phyloP scores from a whole-genome alignment of 2,329 filamentous ascomycete species.

The Sporothrix phasma region DNA sequence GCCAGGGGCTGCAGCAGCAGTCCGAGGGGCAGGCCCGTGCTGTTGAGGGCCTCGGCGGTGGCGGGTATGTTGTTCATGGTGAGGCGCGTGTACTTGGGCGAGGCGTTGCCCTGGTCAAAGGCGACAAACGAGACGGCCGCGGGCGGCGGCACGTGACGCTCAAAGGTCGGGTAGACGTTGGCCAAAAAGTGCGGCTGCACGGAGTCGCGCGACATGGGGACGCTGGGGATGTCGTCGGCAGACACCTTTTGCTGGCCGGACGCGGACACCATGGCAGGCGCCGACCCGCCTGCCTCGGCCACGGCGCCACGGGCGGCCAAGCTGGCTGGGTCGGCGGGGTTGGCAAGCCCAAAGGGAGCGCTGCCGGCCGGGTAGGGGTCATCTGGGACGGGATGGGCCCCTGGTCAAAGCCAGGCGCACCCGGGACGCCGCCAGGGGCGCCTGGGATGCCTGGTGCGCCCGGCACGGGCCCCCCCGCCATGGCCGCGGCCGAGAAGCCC shows the following conservation, averaged over 20 bases:
- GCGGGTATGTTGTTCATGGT: slow-evolving; percentile 90
- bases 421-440: slow-evolving; percentile 35
- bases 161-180: slow-evolving; percentile 90
- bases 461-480: slow-evolving; percentile 33
- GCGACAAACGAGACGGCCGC: slow-evolving; percentile 82
- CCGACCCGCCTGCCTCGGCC: slow-evolving; percentile 28
- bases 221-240: slow-evolving; percentile 84
- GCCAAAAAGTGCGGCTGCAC: slow-evolving; percentile 75
- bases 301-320: slow-evolving; percentile 32
- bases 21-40: slow-evolving; percentile 77
- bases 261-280: slow-evolving; percentile 43
- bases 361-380: slow-evolving; percentile 52
- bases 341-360: slow-evolving; percentile 39
- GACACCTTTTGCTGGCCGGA: slow-evolving; percentile 69
- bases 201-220: slow-evolving; percentile 74
- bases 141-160: slow-evolving; percentile 83
- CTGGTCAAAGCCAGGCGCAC: slow-evolving; percentile 34
- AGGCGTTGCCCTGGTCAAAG: slow-evolving; percentile 93
- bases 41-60: slow-evolving; percentile 65
- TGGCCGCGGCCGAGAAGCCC: slow-evolving; percentile 50
- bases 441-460: slow-evolving; percentile 25
- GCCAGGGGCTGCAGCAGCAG: slow-evolving; percentile 84
- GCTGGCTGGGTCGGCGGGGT: slow-evolving; percentile 33
- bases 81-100: slow-evolving; percentile 83
- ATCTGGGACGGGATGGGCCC: slow-evolving; percentile 33